Percentiles rank a stretch among this genome's conserved stretches.
These are phyloP conservation scores for Amoebophrya sp. DNA, from an alignment of 169 alveolate species.

Conservation along the genomic window DNA sequence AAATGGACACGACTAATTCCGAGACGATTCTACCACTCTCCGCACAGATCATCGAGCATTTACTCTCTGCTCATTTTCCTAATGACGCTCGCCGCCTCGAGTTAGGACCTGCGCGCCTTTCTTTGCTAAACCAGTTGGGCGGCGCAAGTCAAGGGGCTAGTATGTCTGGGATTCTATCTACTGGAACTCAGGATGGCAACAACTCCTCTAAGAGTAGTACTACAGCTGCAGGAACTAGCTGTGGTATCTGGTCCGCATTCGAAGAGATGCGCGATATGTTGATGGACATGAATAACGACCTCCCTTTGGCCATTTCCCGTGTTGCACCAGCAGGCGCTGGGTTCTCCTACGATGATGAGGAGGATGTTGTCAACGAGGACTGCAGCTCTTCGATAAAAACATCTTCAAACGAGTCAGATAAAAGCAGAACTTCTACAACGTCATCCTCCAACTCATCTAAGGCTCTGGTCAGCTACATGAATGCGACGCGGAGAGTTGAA, in stretches of 20 bases:
- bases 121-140: no score
- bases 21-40: background rate
- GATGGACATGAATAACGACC: background rate
- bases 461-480: background rate
- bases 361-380: background rate
- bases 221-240: background rate
- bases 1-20: background rate
- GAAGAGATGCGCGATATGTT: background rate
- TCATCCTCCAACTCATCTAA: no score
- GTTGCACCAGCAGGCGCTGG: background rate
- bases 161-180: no score
- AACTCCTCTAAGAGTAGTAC: background rate
- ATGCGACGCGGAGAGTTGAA: background rate
- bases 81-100: background rate
- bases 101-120: no score
- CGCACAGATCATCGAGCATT: no score
- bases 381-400: no score
- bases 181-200: background rate
- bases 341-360: background rate
- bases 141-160: no score
- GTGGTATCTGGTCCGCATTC: background rate
- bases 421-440: no score
- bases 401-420: no score
- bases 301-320: background rate
- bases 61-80: no score